These are phyloP conservation scores for Rhizopogon sp. DNA, from an alignment of 768 basidiomycete genomes.

Conservation along the genomic window DNA sequence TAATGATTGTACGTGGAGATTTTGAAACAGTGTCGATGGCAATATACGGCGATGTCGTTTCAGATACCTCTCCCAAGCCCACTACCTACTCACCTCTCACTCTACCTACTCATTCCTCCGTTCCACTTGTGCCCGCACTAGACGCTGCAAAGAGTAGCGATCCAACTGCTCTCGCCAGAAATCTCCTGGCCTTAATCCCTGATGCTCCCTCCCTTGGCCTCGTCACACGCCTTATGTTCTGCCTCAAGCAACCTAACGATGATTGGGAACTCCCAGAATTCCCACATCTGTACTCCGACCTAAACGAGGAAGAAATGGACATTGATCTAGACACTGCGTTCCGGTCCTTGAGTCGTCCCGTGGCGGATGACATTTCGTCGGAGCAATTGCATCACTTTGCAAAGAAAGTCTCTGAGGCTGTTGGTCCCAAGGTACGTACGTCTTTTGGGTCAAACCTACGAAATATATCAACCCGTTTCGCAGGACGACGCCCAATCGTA, in stretches of 20 bases:
- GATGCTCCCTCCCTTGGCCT: slow-evolving; percentile 59
- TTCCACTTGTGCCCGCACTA: slow-evolving; percentile 43
- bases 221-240: slow-evolving; percentile 70
- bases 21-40: slow-evolving; percentile 65
- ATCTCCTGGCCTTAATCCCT: slow-evolving; percentile 57
- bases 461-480: slow-evolving; percentile 1
- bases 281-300: slow-evolving; percentile 62
- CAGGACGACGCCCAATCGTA: slow-evolving; percentile 56
- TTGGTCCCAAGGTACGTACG: slow-evolving; percentile 58
- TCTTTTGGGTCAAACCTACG: neutral
- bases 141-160: slow-evolving; percentile 59
- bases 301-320: slow-evolving; percentile 45
- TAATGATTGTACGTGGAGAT: slow-evolving; percentile 77
- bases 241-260: slow-evolving; percentile 71
- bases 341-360: slow-evolving; percentile 48
- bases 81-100: slow-evolving; percentile 37
- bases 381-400: slow-evolving; percentile 54
- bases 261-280: slow-evolving; percentile 77
- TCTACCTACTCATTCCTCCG: slow-evolving; percentile 29
- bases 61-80: slow-evolving; percentile 35
- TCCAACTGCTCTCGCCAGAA: slow-evolving; percentile 57
- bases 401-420: slow-evolving; percentile 45
- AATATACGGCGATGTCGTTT: slow-evolving; percentile 48
- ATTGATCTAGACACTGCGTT: slow-evolving; percentile 57
- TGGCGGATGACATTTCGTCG: slow-evolving; percentile 48